Conservation (phyloP, 2,329 filamentous ascomycete genomes). For the Paraphaeosphaeria sporulosa region DNA sequence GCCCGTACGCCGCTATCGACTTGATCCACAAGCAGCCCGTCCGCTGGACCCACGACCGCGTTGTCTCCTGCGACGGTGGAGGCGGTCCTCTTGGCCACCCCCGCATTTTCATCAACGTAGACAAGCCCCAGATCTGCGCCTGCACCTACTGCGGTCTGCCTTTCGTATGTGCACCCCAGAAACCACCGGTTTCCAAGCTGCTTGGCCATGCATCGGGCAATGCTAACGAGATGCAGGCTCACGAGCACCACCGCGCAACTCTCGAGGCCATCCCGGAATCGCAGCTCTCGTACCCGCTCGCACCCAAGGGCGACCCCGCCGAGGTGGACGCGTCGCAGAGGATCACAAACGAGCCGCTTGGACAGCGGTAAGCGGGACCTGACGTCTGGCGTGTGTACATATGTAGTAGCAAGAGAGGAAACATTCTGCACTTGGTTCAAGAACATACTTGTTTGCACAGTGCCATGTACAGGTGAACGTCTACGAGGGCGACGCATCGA, state of each 20-base stretch:
- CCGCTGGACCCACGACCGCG: slow-evolving; percentile 82
- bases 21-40: slow-evolving; percentile 97
- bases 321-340: slow-evolving; percentile 66
- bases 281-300: slow-evolving; percentile 81
- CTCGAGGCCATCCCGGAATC: slow-evolving; percentile 75
- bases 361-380: slow-evolving; percentile 62
- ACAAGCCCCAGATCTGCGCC: slow-evolving; percentile 90
- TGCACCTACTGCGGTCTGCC: slow-evolving; percentile 95
- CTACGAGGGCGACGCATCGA: too few species aligned
- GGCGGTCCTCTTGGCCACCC: slow-evolving; percentile 91
- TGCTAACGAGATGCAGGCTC: slow-evolving; percentile 66
- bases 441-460: too few species aligned
- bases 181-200: background rate
- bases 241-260: slow-evolving; percentile 85
- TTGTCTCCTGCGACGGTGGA: slow-evolving; percentile 90
- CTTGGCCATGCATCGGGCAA: background rate
- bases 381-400: slow-evolving; percentile 31
- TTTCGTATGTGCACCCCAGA: slow-evolving; percentile 71
- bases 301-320: slow-evolving; percentile 64
- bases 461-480: too few species aligned
- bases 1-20: slow-evolving; percentile 88
- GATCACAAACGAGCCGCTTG: slow-evolving; percentile 65
- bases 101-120: slow-evolving; percentile 94
- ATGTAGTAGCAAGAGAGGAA: slow-evolving; percentile 29
- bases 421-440: background rate